Base-by-base conservation (phyloP, 2,329 filamentous ascomycete species). In the Hymenoscyphus albidus region DNA sequence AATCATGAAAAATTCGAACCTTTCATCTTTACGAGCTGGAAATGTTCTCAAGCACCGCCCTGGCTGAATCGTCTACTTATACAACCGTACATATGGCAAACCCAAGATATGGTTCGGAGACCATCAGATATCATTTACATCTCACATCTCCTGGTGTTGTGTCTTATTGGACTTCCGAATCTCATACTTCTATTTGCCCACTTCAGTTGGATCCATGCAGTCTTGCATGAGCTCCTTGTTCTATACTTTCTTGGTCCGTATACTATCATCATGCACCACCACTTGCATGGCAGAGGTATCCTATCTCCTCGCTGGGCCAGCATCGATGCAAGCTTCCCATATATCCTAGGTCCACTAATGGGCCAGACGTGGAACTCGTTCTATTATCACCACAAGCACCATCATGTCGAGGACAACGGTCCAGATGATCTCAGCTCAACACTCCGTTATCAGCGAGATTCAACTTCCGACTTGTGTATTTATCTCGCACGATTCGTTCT, bases 321-420 rank as follows among this genome's bases (percentile, higher is more conserved):
- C n/a, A 27, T 56, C 14, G 54, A 56, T 56, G 31, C 9, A 18
- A 13, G 9, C 22, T 56, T 56, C 31, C 18, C n/a, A 16, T 56
- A 56, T 56, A 27, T 56, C 54, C 13, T 56, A 35, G 54, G 31
- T 4, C 18, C 54, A 13, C 10, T 56, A 10, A n/a, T 56, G 54
- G 54, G 54, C 54, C 54, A 56, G 22, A 56, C 54, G 9, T 56
- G 54, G 54, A 27, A 56, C 54, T 27, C 54, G 31, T 56, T 31
- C 14, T 56, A 31, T 35, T 56, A 56, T 56, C 54, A 56, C n/a
- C 54, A 56, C 54, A 56, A 27, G 31, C 31, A 35, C 54, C 54
- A 56, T 16, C 54, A 56, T 14, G 18, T 56, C 18, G 54, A 56
- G 54, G 54, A 35, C 13, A 56, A 56, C 54, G 54, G 54, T 56